Base-by-base conservation (phyloP, 768 basidiomycete species). In the Cystofilobasidium bisporidii region DNA sequence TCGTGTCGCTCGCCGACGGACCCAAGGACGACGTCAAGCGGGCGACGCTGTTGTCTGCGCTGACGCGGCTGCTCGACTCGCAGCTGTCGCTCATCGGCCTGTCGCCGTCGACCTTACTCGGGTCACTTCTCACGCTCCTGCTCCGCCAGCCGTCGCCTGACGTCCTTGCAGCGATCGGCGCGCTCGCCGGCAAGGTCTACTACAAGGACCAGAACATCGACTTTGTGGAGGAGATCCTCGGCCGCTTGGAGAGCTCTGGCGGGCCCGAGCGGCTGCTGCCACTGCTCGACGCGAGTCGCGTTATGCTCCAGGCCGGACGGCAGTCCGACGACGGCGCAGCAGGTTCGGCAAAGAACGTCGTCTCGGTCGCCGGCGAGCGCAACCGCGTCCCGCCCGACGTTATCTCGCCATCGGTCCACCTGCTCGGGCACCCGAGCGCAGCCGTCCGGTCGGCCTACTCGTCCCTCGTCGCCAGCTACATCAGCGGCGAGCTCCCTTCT, bases 151-250 rank as follows among this genome's bases (percentile, higher is more conserved):
- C 85, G 32, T 79, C 83, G 1, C 78, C 85, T 38, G 81, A 86
- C 67, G 79, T 92, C 61, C 86, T 92, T 11, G 81, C 85, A 64
- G 87, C 87, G 73, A 86, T 93, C 50, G 81, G 87, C 2, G 88
- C 91, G 0, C 80, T 97, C 15, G 91, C 91, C 41, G 26, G 47
- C 12, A 85, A 87, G 15, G 85, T 94, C 63, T 93, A 96, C 79
- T 97, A 97, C 74, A 87, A 90, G 45, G 93, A 96, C 76, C 93
- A 97, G 77, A 90, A 92, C 60, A 89, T 91, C 73, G 93, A 96
- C 74, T 84, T 96, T 53, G 85, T 89, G 1, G 86, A 85, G 64
- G 92, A 93, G 76, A 78, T 93, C 55, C 83, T 91, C 48, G 83
- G 82, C 69, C 85, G 90, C 22, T 81, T 96, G 20, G 80, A 85